Evolutionary conservation across 2,329 filamentous ascomycete genomes (phyloP), one percentile per base, ranked within the genome.

Genomic region (Aspergillus alliaceus): DNA sequence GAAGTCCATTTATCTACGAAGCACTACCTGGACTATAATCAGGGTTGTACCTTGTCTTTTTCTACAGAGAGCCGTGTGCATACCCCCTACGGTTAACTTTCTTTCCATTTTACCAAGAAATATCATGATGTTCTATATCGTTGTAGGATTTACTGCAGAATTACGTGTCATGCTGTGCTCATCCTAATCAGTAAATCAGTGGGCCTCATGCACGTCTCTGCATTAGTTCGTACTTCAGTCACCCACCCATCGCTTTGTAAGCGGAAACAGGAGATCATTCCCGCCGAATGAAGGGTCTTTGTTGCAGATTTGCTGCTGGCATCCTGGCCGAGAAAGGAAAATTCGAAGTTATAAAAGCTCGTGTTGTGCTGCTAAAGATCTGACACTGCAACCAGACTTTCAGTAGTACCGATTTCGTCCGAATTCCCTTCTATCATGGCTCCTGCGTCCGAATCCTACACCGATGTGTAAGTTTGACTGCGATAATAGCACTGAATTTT

Each of bases 391-490:
- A n/a, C n/a, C n/a, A n/a, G n/a, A n/a, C n/a, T n/a, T n/a, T n/a
- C n/a, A n/a, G n/a, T n/a, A 22, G 18, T 11, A 40, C 37, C 5
- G 37, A 24, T 14, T 2, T 24, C 20, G 7, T 11, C 37, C 12
- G 18, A 40, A 24, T 14, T 24, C 6, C 18, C 20, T 34, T 50
- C 35, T n/a, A 34, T 22, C 22, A 55, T 60, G 56, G 18, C 52
- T 34, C 15, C 22, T n/a, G 31, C 40, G 8, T 7, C 9, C 6
- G 56, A 58, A 31, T 59, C 57, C 29, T 34, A 44, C 25, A 59
- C 57, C 20, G 54, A 59, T 44, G 57, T 59, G 57, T 57, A 54
- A 55, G 47, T 42, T 18, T 14, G 2, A 14, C 20, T 24, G 7
- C 6, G 5, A 6, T 12, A 14, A 15, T 20, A 8, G 2, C 9